Evolutionary conservation across 2,329 filamentous ascomycete genomes (phyloP).

Genomic region (Exophiala spinifera): DNA sequence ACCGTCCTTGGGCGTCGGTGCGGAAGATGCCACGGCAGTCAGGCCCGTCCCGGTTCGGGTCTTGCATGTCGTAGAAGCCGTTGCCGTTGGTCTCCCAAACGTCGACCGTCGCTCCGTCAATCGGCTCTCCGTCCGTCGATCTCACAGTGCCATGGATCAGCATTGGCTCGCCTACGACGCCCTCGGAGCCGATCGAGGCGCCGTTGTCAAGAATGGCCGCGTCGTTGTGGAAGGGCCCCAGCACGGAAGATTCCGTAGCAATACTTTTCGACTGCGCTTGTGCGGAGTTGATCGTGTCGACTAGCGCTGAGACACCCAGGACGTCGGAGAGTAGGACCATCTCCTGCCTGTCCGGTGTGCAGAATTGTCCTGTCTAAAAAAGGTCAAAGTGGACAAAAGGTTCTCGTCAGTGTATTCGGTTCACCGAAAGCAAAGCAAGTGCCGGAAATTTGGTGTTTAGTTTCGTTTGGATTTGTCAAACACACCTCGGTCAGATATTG

Average conservation of each 20-base stretch:
- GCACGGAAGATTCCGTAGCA: conserved; percentile 15
- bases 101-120: conserved; percentile 6
- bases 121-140: conserved; percentile 10
- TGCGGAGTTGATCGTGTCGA: conserved; percentile 15
- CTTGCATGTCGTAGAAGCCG: conserved; percentile 21
- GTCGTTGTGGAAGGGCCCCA: conserved; percentile 19
- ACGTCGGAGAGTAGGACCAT: conserved; percentile 18
- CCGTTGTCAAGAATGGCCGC: conserved; percentile 10
- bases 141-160: conserved; percentile 14
- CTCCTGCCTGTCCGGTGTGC: conserved; percentile 14
- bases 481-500: conserved; percentile 15
- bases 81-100: conserved; percentile 20
- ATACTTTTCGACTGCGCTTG: conserved; percentile 9
- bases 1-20: conserved; percentile 11
- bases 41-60: conserved; percentile 15
- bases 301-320: conserved; percentile 15
- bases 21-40: conserved; percentile 17
- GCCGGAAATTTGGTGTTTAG: no score
- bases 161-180: conserved; percentile 10
- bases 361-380: conserved; percentile 9
- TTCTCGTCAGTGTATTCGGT: background rate
- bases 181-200: conserved; percentile 14
- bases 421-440: background rate
- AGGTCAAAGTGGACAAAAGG: no score
- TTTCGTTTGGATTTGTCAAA: background rate